Base-by-base conservation (phyloP, 2,329 filamentous ascomycete genomes). In the Tricladium varicosporioides region DNA sequence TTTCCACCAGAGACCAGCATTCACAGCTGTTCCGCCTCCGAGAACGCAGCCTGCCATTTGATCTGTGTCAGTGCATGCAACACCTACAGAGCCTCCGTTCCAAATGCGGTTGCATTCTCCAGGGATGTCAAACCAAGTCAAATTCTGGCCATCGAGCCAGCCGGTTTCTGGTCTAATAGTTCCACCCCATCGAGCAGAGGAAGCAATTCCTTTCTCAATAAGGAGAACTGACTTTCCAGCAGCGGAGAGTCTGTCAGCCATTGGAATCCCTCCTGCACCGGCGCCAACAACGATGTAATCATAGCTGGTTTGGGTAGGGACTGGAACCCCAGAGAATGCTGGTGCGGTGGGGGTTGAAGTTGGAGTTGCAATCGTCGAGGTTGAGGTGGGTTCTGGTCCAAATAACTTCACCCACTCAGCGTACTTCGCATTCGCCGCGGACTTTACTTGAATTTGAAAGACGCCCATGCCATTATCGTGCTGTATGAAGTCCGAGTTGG, bases 71-170 rank as follows among this genome's bases (percentile, higher is more conserved):
- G 78, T 79, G 71, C 87, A 90, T 32, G 82, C 81, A 63, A 88
- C 83, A 19, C 65, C 65, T 13, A 52, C 56, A 27, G 64, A 62
- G 53, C 66, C 67, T 33, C 66, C 67, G 51, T 69, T 64, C 68
- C 68, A 70, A 33, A 90, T 87, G 71, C 88, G 76, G 69, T 89
- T 89, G 70, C 84, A 88, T 58, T 89, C 80, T 51, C 86, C 85
- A 0, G 87, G 87, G 3, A 89, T 82, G 65, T 90, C 87, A 65
- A 89, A 89, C 48, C 86, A 84, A 7, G 86, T 89, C 42, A 89
- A 71, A 50, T 83, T 82, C n/a, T 81, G 83, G 43, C 78, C 80
- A 42, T 79, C 72, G 13, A 70, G 58, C 87, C 87, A 90, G 1
- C 85, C 76, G 36, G 73, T 81, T 50, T 66, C 63, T 8, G 64